Evolutionary conservation across 495 filamentous ascomycete genomes (phyloP), one percentile per base, ranked within the genome.

Genomic region (Aspergillus incahuasiensis): DNA sequence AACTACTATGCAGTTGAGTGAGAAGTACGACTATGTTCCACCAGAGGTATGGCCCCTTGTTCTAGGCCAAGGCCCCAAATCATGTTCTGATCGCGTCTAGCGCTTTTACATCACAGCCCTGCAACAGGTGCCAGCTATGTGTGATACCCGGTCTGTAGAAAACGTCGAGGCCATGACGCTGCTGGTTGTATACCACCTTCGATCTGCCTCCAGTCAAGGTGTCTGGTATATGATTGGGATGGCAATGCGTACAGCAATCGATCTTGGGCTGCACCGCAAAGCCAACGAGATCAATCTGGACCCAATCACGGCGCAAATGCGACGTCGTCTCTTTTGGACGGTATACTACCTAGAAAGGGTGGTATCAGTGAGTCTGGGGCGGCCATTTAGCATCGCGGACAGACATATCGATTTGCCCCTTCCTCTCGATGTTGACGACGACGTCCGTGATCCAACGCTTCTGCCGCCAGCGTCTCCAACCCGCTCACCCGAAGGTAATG

Each of bases 191-290:
- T 82, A 79, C 48, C 76, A 82, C 55, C 65, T 82, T 3, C 70
- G 79, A 9, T 78, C 75, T 18, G 69, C 76, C 3, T 77, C 75
- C 1, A 82, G 73, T 44, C 76, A 79, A 59, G 79, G 78, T 12
- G 71, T 82, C 58, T 82, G 78, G 79, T 82, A 82, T 47, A 79
- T 82, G 75, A 75, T 82, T 39, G 78, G 78, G 25, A 68, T 82
- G 21, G 78, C 78, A 1, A 82, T 80, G 77, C 71, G 78, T 21
- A 82, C 75, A 12, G 76, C 75, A 28, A 78, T 82, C 34, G 78
- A 82, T 49, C 66, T 82, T 5, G 79, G 78, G 5, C 68, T 82
- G 8, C 78, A 82, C 43, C 66, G 76, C 32, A 78, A 74, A 52
- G 73, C 74, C 48, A 76, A 77, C 53, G 75, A 80, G 51, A 68